phyloP scores from a whole-genome alignment of 1,284 basidiomycete genomes.

The Boletus subluridellus region DNA sequence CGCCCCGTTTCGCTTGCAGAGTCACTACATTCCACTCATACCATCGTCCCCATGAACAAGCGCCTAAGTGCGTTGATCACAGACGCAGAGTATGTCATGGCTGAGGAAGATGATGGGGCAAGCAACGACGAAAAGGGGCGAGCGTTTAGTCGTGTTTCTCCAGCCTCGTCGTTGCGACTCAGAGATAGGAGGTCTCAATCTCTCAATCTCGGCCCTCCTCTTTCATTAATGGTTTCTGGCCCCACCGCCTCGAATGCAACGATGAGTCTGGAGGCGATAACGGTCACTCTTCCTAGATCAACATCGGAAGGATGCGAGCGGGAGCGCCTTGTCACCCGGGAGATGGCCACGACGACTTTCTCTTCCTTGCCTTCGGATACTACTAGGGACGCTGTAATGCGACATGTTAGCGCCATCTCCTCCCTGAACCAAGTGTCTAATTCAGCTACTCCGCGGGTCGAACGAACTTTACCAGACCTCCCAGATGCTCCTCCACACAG shows the following conservation, averaged over 20 bases:
- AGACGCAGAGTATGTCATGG: slow-evolving; percentile 58
- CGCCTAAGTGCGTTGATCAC: slow-evolving; percentile 64
- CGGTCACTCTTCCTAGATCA: slow-evolving; percentile 31
- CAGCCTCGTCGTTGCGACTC: slow-evolving; percentile 35
- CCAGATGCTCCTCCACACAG: slow-evolving; percentile 31
- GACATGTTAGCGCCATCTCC: slow-evolving; percentile 18
- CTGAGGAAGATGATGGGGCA: slow-evolving; percentile 47
- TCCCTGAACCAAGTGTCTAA: slow-evolving; percentile 13
- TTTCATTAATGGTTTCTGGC: slow-evolving; percentile 31
- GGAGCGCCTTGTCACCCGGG: slow-evolving; percentile 24
- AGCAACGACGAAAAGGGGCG: slow-evolving; percentile 36
- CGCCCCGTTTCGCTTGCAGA: slow-evolving; percentile 73
- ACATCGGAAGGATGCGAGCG: slow-evolving; percentile 27
- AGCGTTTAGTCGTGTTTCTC: slow-evolving; percentile 23
- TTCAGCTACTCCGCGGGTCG: slow-evolving; percentile 10
- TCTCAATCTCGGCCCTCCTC: slow-evolving; percentile 44
- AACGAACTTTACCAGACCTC: slow-evolving; percentile 35
- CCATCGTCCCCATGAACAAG: slow-evolving; percentile 59
- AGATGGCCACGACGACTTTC: slow-evolving; percentile 16
- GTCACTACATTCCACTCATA: slow-evolving; percentile 66
- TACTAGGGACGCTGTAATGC: slow-evolving; percentile 6
- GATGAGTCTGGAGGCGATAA: slow-evolving; percentile 34
- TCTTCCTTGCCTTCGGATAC: slow-evolving; percentile 23
- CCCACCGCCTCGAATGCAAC: slow-evolving; percentile 28
- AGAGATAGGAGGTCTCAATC: slow-evolving; percentile 62